A percentile compares a stretch with the other conserved stretches of the same genome.
These are phyloP conservation scores for Aspergillus ellipticus DNA, from an alignment of 495 filamentous ascomycete species.

Conservation along the genomic window DNA sequence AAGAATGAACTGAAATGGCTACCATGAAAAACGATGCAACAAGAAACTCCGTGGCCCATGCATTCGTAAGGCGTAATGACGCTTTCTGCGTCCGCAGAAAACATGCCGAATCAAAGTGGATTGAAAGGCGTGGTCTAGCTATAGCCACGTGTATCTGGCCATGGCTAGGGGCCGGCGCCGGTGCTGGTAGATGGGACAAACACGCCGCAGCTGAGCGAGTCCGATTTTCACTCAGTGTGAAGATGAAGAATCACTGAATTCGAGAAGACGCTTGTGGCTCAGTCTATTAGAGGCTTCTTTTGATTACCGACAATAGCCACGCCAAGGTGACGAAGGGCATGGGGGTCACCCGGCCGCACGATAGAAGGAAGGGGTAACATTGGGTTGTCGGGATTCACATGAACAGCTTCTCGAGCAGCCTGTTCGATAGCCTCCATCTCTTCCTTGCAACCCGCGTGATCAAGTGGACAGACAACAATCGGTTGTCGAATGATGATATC, in stretches of 20 bases:
- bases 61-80: constrained; percentile 40
- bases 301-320: constrained; percentile 80
- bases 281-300: constrained; percentile 90
- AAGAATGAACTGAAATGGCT: constrained; percentile 24
- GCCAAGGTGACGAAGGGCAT: constrained; percentile 73
- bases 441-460: constrained; percentile 92
- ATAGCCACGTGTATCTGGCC: not conserved
- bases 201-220: not conserved
- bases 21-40: constrained; percentile 29
- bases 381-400: constrained; percentile 82
- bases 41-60: constrained; percentile 42
- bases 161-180: not conserved
- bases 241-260: not conserved
- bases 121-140: constrained; percentile 3
- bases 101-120: constrained; percentile 12
- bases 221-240: not conserved
- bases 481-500: constrained; percentile 89
- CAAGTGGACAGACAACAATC: constrained; percentile 93
- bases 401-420: constrained; percentile 85
- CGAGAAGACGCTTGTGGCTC: constrained; percentile 8
- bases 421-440: constrained; percentile 98
- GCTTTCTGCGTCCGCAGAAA: constrained; percentile 11
- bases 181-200: not conserved
- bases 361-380: constrained; percentile 81
- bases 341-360: constrained; percentile 69